Evolutionary conservation across 2,329 filamentous ascomycete species (phyloP).

Genomic region (Laburnicola sp.): DNA sequence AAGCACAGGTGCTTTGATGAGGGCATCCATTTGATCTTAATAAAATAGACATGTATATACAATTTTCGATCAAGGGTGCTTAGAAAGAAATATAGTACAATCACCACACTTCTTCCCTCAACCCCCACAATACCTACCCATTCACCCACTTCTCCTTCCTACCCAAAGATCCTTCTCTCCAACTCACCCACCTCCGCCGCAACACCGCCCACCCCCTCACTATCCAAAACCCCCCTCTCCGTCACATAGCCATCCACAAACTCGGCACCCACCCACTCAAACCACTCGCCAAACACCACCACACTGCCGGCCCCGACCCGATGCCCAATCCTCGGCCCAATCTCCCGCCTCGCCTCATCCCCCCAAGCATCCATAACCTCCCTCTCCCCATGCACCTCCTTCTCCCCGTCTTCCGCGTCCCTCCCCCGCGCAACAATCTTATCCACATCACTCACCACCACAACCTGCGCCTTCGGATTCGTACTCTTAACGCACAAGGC

Average conservation of each 20-base stretch:
- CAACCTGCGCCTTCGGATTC: conserved; percentile 51
- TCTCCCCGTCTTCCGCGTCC: not conserved
- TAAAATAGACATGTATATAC: not conserved
- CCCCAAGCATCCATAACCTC: conserved; percentile 56
- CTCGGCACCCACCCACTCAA: conserved; percentile 37
- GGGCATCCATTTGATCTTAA: no score
- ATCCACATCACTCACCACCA: conserved; percentile 63
- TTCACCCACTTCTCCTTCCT: not conserved
- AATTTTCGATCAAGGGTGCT: no score
- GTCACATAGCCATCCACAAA: conserved; percentile 38
- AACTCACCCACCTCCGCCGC: conserved; percentile 20
- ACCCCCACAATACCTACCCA: not conserved
- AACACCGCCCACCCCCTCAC: conserved; percentile 22
- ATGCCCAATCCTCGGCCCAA: conserved; percentile 14
- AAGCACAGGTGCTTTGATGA: not conserved
- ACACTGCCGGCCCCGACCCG: conserved; percentile 16
- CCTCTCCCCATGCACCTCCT: conserved; percentile 52
- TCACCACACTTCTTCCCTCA: not conserved
- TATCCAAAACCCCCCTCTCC: conserved; percentile 28
- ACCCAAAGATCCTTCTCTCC: conserved; percentile 25
- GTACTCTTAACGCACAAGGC: conserved; percentile 59
- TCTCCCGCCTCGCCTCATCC: conserved; percentile 9
- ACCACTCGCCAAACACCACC: conserved; percentile 47
- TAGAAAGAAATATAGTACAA: not conserved
- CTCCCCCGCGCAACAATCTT: conserved; percentile 57